These are phyloP conservation scores for Suhomyces guaymorum DNA, from an alignment of 1,139 yeast species.

Conservation along the genomic window DNA sequence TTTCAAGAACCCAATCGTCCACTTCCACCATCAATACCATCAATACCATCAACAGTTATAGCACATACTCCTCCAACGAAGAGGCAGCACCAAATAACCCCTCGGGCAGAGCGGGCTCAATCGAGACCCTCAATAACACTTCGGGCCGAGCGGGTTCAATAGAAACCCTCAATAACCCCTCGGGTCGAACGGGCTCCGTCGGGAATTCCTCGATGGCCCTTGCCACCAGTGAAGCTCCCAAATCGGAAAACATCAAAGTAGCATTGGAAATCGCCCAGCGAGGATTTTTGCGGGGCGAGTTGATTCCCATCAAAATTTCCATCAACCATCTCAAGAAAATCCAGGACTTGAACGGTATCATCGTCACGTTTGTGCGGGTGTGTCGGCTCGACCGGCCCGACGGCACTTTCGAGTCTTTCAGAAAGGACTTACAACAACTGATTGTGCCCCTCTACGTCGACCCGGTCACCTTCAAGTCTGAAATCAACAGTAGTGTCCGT, in stretches of 20 bases:
- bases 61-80: constrained; percentile 40
- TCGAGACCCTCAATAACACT: too few species aligned
- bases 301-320: constrained; percentile 66
- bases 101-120: too few species aligned
- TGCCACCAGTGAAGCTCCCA: constrained; percentile 8
- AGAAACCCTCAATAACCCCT: too few species aligned
- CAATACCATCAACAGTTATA: constrained; percentile 31
- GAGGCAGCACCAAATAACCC: too few species aligned
- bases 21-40: constrained; percentile 42
- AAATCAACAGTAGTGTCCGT: constrained; percentile 61
- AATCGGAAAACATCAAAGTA: constrained; percentile 47
- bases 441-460: constrained; percentile 79
- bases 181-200: too few species aligned
- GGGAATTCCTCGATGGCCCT: too few species aligned
- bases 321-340: constrained; percentile 71
- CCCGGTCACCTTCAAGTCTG: constrained; percentile 59
- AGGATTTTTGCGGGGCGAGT: constrained; percentile 79
- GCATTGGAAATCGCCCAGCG: constrained; percentile 61
- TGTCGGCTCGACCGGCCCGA: constrained; percentile 72
- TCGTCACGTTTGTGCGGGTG: constrained; percentile 76
- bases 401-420: constrained; percentile 67
- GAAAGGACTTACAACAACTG: constrained; percentile 81
- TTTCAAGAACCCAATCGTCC: constrained; percentile 51
- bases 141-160: too few species aligned
- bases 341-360: constrained; percentile 73